phyloP scores from a whole-genome alignment of 83 land plant genomes.

The Picea abies region DNA sequence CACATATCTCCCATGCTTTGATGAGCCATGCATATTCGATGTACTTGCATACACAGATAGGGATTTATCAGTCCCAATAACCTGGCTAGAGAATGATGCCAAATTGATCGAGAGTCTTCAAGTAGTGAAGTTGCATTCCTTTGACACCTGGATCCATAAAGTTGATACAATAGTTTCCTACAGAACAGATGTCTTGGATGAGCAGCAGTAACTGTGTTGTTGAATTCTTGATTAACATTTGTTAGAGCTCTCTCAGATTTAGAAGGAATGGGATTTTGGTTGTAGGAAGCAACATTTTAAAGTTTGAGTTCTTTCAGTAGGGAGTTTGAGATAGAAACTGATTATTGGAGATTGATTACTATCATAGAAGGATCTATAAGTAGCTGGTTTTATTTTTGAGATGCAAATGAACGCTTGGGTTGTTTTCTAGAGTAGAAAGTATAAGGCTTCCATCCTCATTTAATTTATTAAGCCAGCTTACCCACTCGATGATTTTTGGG shows the following conservation, averaged over 20 bases:
- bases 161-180: conserved; percentile 28
- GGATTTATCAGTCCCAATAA: conserved; percentile 30
- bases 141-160: conserved; percentile 29
- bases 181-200: conserved; percentile 14
- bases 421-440: no score
- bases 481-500: conserved; percentile 30
- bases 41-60: conserved; percentile 34
- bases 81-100: conserved; percentile 36
- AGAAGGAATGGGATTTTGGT: neutral
- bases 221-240: neutral
- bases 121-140: conserved; percentile 33
- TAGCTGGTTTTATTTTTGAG: neutral
- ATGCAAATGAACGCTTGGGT: neutral
- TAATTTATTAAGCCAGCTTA: conserved; percentile 86
- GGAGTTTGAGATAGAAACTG: neutral
- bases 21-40: conserved; percentile 44
- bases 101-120: conserved; percentile 26
- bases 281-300: neutral
- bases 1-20: conserved; percentile 47
- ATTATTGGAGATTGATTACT: neutral
- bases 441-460: conserved; percentile 48
- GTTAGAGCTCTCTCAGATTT: neutral
- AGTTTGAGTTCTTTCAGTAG: neutral
- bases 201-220: conserved; percentile 1
- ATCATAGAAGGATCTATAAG: neutral